These are phyloP conservation scores for Boletus speciosus DNA, from an alignment of 768 basidiomycete genomes.

Conservation along the genomic window DNA sequence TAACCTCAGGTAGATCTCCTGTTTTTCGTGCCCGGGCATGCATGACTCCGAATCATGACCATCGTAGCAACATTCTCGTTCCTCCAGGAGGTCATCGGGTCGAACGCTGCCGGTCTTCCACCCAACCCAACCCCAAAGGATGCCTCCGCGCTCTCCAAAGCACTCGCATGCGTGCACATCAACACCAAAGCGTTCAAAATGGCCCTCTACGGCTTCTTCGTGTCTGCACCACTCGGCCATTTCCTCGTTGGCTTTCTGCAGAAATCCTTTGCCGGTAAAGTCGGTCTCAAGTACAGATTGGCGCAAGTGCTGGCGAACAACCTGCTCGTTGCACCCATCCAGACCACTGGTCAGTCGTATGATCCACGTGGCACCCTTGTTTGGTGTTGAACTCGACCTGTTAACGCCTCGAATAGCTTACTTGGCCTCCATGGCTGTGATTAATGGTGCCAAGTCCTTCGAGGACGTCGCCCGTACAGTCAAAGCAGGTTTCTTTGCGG, in stretches of 20 bases:
- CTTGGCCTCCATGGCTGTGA: conserved; percentile 77
- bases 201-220: conserved; percentile 76
- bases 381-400: background rate
- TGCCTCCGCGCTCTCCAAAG: conserved; percentile 49
- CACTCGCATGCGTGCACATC: conserved; percentile 55
- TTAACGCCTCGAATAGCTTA: conserved; percentile 44
- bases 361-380: too few species aligned
- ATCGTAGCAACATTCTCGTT: conserved; percentile 51
- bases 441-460: conserved; percentile 70
- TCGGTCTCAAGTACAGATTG: conserved; percentile 57
- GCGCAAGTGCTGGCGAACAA: conserved; percentile 75
- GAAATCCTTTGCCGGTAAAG: conserved; percentile 72
- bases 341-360: conserved; percentile 52
- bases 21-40: background rate
- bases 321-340: conserved; percentile 72
- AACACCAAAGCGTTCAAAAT: conserved; percentile 77
- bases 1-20: conserved; percentile 57
- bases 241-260: conserved; percentile 69
- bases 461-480: conserved; percentile 66
- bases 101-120: conserved; percentile 62
- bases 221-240: conserved; percentile 82
- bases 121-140: conserved; percentile 47
- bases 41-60: background rate
- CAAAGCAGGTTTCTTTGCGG: conserved; percentile 67
- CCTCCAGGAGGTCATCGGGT: conserved; percentile 80